Evolutionary conservation across 495 filamentous ascomycete species (phyloP).

Genomic region (Apodospora peruviana): DNA sequence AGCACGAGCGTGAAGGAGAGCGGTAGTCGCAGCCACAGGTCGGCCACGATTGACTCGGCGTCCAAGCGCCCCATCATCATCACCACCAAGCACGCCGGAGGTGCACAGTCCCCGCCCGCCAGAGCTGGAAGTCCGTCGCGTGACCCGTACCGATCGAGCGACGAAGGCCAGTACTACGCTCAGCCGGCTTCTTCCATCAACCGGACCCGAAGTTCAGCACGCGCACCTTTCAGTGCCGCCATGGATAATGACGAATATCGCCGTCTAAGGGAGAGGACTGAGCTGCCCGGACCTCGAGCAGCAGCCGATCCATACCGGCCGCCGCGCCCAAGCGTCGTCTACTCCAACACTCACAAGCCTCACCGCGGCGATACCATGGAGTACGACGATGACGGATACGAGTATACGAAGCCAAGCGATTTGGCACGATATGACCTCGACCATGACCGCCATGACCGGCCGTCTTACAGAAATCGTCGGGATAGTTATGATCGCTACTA

Average conservation of each 20-base stretch:
- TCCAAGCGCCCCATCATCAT: slow-evolving; percentile 42
- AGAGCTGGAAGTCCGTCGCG: slow-evolving; percentile 39
- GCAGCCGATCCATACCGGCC: slow-evolving; percentile 34
- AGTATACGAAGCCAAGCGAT: slow-evolving; percentile 67
- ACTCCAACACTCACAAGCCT: slow-evolving; percentile 19
- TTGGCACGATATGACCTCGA: slow-evolving; percentile 61
- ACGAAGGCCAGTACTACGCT: slow-evolving; percentile 44
- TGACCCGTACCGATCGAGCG: slow-evolving; percentile 43
- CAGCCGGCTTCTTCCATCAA: slow-evolving; percentile 45
- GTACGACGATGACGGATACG: slow-evolving; percentile 62
- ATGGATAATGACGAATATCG: slow-evolving; percentile 40
- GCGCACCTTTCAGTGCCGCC: slow-evolving; percentile 25
- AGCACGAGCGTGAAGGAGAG: slow-evolving; percentile 34
- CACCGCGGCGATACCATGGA: slow-evolving; percentile 40
- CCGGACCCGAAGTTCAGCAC: slow-evolving; percentile 24
- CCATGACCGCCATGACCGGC: slow-evolving; percentile 31
- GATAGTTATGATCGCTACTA: slow-evolving; percentile 53
- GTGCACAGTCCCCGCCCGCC: slow-evolving; percentile 14
- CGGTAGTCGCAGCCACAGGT: slow-evolving; percentile 31
- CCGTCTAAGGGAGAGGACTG: slow-evolving; percentile 39
- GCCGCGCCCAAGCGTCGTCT: slow-evolving; percentile 27
- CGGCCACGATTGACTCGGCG: slow-evolving; percentile 30
- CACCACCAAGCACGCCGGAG: slow-evolving; percentile 30
- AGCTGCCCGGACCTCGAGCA: slow-evolving; percentile 20
- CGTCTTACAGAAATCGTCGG: slow-evolving; percentile 39